Evolutionary conservation across 257 asterid genomes (phyloP), one percentile per base, ranked within the genome.

Genomic region (Solanum virginianum): DNA sequence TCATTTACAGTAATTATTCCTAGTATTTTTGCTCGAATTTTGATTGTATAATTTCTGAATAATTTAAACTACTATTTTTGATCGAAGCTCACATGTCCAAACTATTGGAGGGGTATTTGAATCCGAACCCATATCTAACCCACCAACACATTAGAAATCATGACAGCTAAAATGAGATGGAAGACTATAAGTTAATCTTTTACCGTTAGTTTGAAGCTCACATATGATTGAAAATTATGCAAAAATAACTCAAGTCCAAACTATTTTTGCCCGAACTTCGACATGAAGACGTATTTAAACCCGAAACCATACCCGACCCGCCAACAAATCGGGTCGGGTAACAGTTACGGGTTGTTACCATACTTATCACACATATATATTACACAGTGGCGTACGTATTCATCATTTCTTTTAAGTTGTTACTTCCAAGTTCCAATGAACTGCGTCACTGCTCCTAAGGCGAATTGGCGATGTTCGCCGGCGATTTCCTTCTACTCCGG

Each of bases 381-480:
- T 36, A 5, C 36, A 18, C 1, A 1, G 16, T 63, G 1, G 72
- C 43, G 72, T 13, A 26, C 18, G 6, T 29, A 18, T 69, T 69
- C 15, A 69, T 39, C 81, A 45, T 45, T 74, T 47, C 36, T 5
- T 72, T 8, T 12, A 47, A 45, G 36, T 32, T 32, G 36, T 32
- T 32, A 32, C 2, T 45, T 45, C 11, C 80, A 13, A 71, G 47
- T 32, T 32, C 14, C 24, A 70, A 75, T 75, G 82, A 49, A 49
- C 82, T 49, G 62, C 22, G 60, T 75, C 3, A 51, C 82, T 75
- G 43, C 45, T 75, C 43, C 45, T 9, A 89, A 80, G 89, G 86
- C 83, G 75, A 83, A 86, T 72, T 89, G 66, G 84, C 29, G 45
- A 41, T 87, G 87, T 84, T 53, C 86, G 80, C 85, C 85, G 80